A percentile compares a stretch with the other conserved stretches of the same genome.
phyloP scores from a whole-genome alignment of 495 filamentous ascomycete genomes.

The Evansstolkia leycettana region DNA sequence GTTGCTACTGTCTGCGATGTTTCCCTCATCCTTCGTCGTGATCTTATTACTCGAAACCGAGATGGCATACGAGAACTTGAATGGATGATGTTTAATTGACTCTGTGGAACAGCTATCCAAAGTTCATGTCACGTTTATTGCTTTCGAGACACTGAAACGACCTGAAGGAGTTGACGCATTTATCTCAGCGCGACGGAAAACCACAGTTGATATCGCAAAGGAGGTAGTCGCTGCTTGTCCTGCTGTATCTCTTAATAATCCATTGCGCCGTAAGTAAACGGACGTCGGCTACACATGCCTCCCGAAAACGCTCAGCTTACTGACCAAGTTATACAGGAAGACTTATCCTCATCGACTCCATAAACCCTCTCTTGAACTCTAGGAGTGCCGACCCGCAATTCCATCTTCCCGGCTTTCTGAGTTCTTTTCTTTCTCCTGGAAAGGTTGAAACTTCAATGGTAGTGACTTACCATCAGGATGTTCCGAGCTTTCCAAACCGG shows the following conservation, averaged over 20 bases:
- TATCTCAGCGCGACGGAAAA: constrained; percentile 49
- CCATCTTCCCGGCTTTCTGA: constrained; percentile 26
- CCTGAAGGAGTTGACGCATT: constrained; percentile 46
- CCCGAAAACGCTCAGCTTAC: too few relatives aligned
- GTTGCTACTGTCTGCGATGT: too few relatives aligned
- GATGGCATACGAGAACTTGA: background rate
- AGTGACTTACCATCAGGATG: constrained; percentile 33
- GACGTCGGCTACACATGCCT: too few relatives aligned
- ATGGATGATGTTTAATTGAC: background rate
- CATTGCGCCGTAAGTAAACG: constrained; percentile 25
- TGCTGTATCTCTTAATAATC: constrained; percentile 13
- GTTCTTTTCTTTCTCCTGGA: constrained; percentile 19
- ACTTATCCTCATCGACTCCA: constrained; percentile 33
- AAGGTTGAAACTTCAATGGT: constrained; percentile 30
- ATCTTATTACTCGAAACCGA: too few relatives aligned
- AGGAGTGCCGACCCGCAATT: constrained; percentile 16
- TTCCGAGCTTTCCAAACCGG: constrained; percentile 38
- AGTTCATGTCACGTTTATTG: constrained; percentile 58
- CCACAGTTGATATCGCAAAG: constrained; percentile 45
- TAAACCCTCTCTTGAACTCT: constrained; percentile 26
- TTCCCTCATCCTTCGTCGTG: too few relatives aligned
- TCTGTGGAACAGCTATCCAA: constrained; percentile 32
- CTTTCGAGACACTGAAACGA: constrained; percentile 59
- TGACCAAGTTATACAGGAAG: constrained; percentile 18
- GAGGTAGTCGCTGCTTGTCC: constrained; percentile 25